Evolutionary conservation across 306 rosid species (phyloP).

Genomic region (Cucurbita maxima): DNA sequence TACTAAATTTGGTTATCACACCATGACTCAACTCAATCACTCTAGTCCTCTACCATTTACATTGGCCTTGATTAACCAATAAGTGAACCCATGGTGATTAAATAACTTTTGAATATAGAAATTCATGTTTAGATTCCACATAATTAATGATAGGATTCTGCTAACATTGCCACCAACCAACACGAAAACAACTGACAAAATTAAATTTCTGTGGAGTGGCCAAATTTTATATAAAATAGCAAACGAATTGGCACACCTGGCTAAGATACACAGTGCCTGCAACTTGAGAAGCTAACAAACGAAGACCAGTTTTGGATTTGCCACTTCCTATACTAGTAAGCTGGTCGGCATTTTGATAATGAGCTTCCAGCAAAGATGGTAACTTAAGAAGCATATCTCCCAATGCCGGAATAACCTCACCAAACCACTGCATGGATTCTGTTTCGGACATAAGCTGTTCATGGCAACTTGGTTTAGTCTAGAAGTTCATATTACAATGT

Average conservation of each 20-base stretch:
- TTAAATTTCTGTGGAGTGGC: neutral
- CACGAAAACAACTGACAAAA: neutral
- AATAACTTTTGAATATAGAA: neutral
- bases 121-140: neutral
- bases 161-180: neutral
- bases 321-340: conserved; percentile 15
- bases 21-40: neutral
- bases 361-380: conserved; percentile 61
- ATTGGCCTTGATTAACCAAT: neutral
- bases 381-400: conserved; percentile 57
- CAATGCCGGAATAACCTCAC: conserved; percentile 51
- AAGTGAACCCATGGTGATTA: neutral
- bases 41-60: neutral
- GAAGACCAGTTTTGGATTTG: conserved; percentile 33
- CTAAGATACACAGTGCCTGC: conserved; percentile 58
- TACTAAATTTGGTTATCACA: neutral
- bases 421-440: conserved; percentile 57
- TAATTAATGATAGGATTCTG: neutral
- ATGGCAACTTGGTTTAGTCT: conserved; percentile 1
- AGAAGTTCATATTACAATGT: neutral
- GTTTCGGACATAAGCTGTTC: conserved; percentile 47
- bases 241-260: conserved; percentile 38
- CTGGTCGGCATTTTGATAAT: conserved; percentile 39
- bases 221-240: neutral
- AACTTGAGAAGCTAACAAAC: conserved; percentile 54